Evolutionary conservation across 441 rosid species (phyloP).

Genomic region (Gossypium lobatum): DNA sequence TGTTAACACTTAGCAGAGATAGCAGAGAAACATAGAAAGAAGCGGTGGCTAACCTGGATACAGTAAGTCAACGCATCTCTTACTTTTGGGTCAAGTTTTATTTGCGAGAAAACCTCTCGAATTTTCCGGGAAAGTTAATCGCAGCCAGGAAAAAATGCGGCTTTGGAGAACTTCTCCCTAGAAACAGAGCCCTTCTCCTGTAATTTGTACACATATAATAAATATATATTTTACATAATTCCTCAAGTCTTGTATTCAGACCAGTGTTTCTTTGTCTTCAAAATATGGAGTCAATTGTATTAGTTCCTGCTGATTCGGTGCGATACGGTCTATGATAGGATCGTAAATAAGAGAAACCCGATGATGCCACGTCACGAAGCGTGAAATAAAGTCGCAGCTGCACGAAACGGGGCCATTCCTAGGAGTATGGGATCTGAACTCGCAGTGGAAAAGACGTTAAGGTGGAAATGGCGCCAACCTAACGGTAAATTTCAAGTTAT

Average conservation of each 20-base stretch:
- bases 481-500: constrained; percentile 1
- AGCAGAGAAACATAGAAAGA: neutral
- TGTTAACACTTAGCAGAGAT: neutral
- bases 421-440: neutral
- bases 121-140: constrained; percentile 1
- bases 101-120: neutral
- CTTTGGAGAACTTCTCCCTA: neutral
- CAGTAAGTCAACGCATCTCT: constrained; percentile 8
- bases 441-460: neutral
- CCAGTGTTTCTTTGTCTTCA: neutral
- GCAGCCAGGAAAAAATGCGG: neutral
- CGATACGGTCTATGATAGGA: neutral
- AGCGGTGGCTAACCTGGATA: neutral
- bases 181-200: neutral
- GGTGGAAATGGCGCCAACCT: constrained; percentile 12
- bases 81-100: neutral
- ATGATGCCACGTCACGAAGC: neutral
- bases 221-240: neutral
- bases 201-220: neutral
- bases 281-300: neutral
- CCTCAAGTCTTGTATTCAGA: neutral
- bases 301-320: neutral
- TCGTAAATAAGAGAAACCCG: neutral
- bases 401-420: neutral
- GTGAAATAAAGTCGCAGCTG: neutral